phyloP scores from a whole-genome alignment of 2,329 filamentous ascomycete species.

The Trichoderma sp. region DNA sequence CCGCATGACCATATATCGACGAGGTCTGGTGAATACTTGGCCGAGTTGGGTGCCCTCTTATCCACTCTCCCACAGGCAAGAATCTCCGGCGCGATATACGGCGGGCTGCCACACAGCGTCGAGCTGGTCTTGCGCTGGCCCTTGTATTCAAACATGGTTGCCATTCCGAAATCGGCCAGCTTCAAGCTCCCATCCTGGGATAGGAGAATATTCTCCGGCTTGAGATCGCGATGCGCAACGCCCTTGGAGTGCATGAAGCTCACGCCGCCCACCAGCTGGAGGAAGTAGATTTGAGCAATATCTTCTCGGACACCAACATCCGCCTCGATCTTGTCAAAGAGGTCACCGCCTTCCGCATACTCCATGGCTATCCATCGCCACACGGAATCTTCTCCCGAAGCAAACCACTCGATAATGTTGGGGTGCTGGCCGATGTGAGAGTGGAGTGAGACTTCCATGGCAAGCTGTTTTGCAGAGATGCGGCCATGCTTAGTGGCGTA shows the following conservation, averaged over 20 bases:
- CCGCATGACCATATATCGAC: slow-evolving; percentile 98
- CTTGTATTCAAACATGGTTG: slow-evolving; percentile 89
- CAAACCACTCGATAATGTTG: slow-evolving; percentile 93
- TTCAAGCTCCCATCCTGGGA: slow-evolving; percentile 85
- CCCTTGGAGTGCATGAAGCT: slow-evolving; percentile 96
- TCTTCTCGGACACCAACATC: slow-evolving; percentile 93
- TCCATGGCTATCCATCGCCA: slow-evolving; percentile 99
- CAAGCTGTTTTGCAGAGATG: slow-evolving; percentile 84
- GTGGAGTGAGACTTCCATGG: slow-evolving; percentile 89
- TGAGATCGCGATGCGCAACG: slow-evolving; percentile 87
- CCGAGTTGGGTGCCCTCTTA: slow-evolving; percentile 50
- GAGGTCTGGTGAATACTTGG: slow-evolving; percentile 73
- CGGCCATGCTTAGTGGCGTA: slow-evolving; percentile 89
- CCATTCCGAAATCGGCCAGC: slow-evolving; percentile 94
- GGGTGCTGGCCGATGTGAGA: slow-evolving; percentile 83
- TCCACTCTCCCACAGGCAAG: slow-evolving; percentile 54
- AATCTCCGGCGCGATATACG: slow-evolving; percentile 96
- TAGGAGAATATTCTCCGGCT: slow-evolving; percentile 93
- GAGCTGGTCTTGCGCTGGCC: slow-evolving; percentile 78
- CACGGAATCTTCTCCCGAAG: slow-evolving; percentile 76
- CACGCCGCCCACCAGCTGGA: slow-evolving; percentile 85
- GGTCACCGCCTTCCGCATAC: slow-evolving; percentile 87
- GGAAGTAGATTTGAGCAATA: slow-evolving; percentile 95
- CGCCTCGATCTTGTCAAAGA: slow-evolving; percentile 99
- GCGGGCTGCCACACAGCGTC: slow-evolving; percentile 92